A percentile compares a stretch with the other conserved stretches of the same genome.
These are phyloP conservation scores for Saccharomycopsis hybrid DNA, from an alignment of 1,139 yeast genomes.

Conservation along the genomic window DNA sequence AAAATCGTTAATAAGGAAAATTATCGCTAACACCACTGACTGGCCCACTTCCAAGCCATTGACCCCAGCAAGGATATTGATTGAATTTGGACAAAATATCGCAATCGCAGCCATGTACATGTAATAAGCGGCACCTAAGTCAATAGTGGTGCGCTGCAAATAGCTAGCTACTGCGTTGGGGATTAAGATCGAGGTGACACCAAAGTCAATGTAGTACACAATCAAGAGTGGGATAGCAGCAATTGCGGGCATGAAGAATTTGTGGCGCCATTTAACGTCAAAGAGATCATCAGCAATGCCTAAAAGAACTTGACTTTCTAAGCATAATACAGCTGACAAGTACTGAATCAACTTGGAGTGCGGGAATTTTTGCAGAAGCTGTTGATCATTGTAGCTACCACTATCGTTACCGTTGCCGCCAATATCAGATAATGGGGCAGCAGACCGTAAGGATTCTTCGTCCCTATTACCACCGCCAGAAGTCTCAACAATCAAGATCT, in stretches of 20 bases:
- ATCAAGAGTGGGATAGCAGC: conserved; percentile 88
- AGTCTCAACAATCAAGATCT: conserved; percentile 58
- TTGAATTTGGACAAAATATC: conserved; percentile 94
- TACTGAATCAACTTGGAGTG: conserved; percentile 82
- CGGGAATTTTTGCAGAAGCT: conserved; percentile 43
- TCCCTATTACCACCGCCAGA: conserved; percentile 52
- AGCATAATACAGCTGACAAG: conserved; percentile 74
- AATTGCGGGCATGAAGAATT: conserved; percentile 89
- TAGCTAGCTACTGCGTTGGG: conserved; percentile 40
- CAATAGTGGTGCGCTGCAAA: conserved; percentile 42
- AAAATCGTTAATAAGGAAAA: conserved; percentile 69
- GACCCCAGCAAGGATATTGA: conserved; percentile 91
- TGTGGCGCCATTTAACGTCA: conserved; percentile 96
- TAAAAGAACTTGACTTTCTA: conserved; percentile 75
- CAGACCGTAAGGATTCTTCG: conserved; percentile 24
- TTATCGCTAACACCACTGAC: conserved; percentile 66
- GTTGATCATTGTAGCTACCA: neutral
- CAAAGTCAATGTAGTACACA: conserved; percentile 90
- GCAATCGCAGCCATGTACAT: conserved; percentile 86
- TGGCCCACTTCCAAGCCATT: conserved; percentile 97
- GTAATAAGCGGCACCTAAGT: conserved; percentile 76
- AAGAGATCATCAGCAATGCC: conserved; percentile 94
- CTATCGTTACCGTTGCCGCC: conserved; percentile 8
- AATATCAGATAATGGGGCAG: conserved; percentile 6
- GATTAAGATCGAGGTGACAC: conserved; percentile 82